A percentile compares a stretch with the other conserved stretches of the same genome.
Evolutionary conservation across 305 asterid genomes (phyloP).

Genomic region (Plantago coronopus): DNA sequence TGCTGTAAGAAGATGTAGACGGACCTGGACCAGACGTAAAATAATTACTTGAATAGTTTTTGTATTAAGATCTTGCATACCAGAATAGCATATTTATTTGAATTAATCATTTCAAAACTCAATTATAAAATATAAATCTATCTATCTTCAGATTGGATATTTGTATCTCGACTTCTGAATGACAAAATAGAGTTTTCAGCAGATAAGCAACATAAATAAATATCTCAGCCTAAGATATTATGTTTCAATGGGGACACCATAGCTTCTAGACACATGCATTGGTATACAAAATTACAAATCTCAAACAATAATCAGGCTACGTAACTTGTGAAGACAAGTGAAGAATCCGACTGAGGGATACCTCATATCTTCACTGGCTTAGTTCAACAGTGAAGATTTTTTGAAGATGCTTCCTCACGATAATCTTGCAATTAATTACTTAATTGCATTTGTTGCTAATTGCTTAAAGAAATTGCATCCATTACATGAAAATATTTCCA

Average conservation of each 20-base stretch:
- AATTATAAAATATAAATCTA: no score
- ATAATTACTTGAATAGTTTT: constrained; percentile 15
- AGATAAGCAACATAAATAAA: constrained; percentile 8
- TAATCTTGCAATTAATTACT: not conserved
- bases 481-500: not conserved
- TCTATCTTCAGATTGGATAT: not conserved
- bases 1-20: constrained; percentile 91
- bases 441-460: not conserved
- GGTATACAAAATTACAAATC: no score
- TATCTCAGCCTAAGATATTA: no score
- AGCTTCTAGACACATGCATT: no score
- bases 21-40: constrained; percentile 61
- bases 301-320: no score
- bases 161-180: constrained; percentile 11
- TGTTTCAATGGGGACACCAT: no score
- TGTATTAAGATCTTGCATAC: constrained; percentile 17
- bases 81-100: not conserved
- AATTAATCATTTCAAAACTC: constrained; percentile 1
- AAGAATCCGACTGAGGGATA: not conserved
- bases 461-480: not conserved
- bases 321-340: not conserved
- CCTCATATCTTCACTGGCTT: not conserved
- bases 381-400: not conserved
- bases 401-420: not conserved
- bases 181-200: constrained; percentile 9